A percentile compares a stretch with the other conserved stretches of the same genome.
Evolutionary conservation across 2,329 filamentous ascomycete species (phyloP).

Genomic region (Volutella citrinella): DNA sequence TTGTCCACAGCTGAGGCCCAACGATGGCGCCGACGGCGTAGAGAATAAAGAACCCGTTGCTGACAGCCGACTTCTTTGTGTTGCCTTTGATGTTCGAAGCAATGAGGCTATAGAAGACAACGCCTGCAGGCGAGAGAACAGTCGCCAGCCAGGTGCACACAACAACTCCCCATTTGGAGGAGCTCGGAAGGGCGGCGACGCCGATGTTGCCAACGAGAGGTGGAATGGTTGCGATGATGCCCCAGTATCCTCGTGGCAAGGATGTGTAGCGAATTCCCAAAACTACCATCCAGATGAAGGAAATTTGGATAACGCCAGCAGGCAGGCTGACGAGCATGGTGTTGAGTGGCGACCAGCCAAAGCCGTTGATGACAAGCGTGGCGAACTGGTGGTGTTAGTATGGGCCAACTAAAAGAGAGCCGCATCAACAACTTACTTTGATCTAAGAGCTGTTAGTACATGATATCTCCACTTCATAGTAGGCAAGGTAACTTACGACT

Average conservation of each 20-base stretch:
- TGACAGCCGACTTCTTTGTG: constrained; percentile 6
- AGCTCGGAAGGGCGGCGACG: neutral
- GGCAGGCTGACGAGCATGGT: constrained; percentile 4
- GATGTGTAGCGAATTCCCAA: neutral
- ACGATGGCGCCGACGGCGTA: constrained; percentile 2
- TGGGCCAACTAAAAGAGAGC: neutral
- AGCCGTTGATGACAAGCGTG: constrained; percentile 1
- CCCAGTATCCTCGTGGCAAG: constrained; percentile 1
- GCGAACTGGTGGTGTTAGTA: neutral
- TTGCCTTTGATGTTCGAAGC: constrained; percentile 11
- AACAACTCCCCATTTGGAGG: constrained; percentile 4
- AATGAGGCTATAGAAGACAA: constrained; percentile 4
- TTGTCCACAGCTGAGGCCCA: constrained; percentile 3
- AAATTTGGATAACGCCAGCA: constrained; percentile 1
- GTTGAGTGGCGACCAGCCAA: constrained; percentile 1
- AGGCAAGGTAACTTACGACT: no score
- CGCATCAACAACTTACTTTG: constrained; percentile 3
- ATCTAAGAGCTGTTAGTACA: no score
- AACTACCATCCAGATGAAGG: neutral
- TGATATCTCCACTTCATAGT: no score
- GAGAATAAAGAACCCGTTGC: constrained; percentile 6
- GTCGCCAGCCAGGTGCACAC: constrained; percentile 6
- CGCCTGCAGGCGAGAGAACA: neutral
- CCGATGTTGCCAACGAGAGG: constrained; percentile 5
- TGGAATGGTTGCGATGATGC: neutral